A percentile compares a stretch with the other conserved stretches of the same genome.
These are phyloP conservation scores for Tuber calosporum DNA, from an alignment of 495 filamentous ascomycete species.

Conservation along the genomic window DNA sequence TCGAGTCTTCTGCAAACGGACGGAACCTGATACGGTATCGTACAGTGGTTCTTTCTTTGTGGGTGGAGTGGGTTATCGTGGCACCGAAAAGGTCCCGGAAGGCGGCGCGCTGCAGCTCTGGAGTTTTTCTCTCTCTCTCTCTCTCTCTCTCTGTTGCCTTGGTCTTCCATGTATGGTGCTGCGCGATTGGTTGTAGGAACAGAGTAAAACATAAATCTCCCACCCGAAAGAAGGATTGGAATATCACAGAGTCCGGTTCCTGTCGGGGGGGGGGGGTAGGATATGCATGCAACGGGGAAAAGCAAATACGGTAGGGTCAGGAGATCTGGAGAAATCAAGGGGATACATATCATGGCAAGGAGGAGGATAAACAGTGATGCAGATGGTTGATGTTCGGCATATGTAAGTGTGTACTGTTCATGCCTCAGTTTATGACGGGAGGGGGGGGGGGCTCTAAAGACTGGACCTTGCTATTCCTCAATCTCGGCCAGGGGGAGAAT, in stretches of 20 bases:
- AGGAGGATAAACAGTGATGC: not conserved
- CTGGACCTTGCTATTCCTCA: not conserved
- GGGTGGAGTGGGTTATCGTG: constrained; percentile 2
- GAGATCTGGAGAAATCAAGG: not conserved
- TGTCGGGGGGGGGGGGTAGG: not conserved
- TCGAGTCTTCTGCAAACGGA: constrained; percentile 3
- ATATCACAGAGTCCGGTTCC: not conserved
- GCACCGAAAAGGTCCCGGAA: not conserved
- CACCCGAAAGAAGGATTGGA: not conserved
- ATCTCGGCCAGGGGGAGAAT: not conserved
- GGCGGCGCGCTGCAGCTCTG: not conserved
- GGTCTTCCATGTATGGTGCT: not conserved
- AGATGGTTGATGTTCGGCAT: constrained; percentile 4
- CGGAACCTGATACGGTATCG: constrained; percentile 1
- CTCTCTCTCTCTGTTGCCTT: not conserved
- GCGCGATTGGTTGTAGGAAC: constrained; percentile 2
- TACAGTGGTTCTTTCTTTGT: not conserved
- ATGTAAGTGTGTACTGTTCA: not conserved
- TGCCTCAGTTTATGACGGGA: not conserved
- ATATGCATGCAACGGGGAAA: not conserved
- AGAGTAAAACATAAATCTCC: not conserved
- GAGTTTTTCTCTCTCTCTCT: not conserved
- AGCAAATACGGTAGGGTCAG: not conserved
- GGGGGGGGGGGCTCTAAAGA: not conserved
- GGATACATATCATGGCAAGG: not conserved